A percentile compares a stretch with the other conserved stretches of the same genome.
These are phyloP conservation scores for Mycena capillaripes DNA, from an alignment of 768 basidiomycete species.

Conservation along the genomic window DNA sequence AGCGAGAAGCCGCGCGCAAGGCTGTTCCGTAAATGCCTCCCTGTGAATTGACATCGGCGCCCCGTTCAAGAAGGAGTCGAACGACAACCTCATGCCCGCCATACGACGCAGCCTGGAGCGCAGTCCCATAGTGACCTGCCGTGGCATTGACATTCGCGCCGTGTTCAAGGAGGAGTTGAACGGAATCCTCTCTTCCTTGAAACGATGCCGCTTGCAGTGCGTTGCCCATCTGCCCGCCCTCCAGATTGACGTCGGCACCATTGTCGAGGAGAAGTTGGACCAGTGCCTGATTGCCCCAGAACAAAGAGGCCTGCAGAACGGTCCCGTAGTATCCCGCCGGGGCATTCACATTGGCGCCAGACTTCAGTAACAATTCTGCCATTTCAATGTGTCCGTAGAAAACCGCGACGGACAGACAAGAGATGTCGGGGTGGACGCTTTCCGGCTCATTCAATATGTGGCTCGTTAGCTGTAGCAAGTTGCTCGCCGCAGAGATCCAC, in stretches of 20 bases:
- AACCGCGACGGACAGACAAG: neutral
- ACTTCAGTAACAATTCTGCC: neutral
- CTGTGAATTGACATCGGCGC: no score
- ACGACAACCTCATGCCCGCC: neutral
- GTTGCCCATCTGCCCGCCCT: neutral
- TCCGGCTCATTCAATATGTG: neutral
- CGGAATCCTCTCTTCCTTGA: neutral
- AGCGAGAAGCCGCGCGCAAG: constrained; percentile 1
- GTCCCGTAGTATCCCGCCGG: constrained; percentile 1
- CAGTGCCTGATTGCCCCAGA: no score
- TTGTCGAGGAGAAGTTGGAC: no score
- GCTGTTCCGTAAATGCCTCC: neutral
- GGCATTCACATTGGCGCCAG: neutral
- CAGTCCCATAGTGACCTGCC: neutral
- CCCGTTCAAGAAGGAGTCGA: neutral
- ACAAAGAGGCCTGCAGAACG: constrained; percentile 1
- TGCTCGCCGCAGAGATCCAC: neutral
- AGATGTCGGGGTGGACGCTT: neutral
- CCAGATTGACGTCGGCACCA: neutral
- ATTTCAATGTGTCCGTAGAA: neutral
- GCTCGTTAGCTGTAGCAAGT: neutral
- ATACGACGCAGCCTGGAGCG: neutral
- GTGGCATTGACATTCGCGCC: neutral
- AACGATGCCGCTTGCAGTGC: neutral
- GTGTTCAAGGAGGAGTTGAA: constrained; percentile 3